phyloP scores from a whole-genome alignment of 2,329 filamentous ascomycete genomes.

The Achaetomium macrosporum region DNA sequence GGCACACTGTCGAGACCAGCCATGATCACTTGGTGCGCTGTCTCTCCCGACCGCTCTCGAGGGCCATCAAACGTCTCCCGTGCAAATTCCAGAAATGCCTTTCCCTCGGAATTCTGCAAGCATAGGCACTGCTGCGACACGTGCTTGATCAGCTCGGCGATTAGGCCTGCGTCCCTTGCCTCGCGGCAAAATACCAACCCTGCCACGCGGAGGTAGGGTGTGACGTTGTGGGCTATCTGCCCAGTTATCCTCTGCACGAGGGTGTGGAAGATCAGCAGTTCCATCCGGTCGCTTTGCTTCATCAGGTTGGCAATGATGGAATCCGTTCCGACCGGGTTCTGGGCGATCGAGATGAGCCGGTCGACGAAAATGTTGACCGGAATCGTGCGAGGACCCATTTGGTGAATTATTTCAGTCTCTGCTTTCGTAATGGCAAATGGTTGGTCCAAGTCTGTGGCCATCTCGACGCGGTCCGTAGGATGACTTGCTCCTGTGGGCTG shows the following conservation, averaged over 20 bases:
- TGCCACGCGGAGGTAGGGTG: conserved; percentile 54
- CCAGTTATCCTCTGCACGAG: conserved; percentile 50
- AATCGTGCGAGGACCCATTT: conserved; percentile 36
- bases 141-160: conserved; percentile 38
- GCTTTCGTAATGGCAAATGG: conserved; percentile 40
- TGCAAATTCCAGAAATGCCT: conserved; percentile 43
- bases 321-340: conserved; percentile 47
- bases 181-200: conserved; percentile 43
- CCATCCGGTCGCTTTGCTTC: conserved; percentile 44
- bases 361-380: conserved; percentile 52
- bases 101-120: conserved; percentile 44
- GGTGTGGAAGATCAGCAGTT: conserved; percentile 46
- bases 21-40: conserved; percentile 27
- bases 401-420: conserved; percentile 44
- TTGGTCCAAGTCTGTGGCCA: conserved; percentile 26
- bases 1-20: conserved; percentile 32
- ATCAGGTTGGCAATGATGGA: conserved; percentile 55
- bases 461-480: conserved; percentile 35
- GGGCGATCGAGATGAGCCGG: conserved; percentile 59
- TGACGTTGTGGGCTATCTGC: conserved; percentile 41
- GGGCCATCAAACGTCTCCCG: conserved; percentile 31
- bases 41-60: conserved; percentile 27
- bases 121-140: conserved; percentile 39
- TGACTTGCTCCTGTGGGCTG: conserved; percentile 37
- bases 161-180: conserved; percentile 32